phyloP scores from a whole-genome alignment of 176 grass and related monocot species.

The Carex kokanica region DNA sequence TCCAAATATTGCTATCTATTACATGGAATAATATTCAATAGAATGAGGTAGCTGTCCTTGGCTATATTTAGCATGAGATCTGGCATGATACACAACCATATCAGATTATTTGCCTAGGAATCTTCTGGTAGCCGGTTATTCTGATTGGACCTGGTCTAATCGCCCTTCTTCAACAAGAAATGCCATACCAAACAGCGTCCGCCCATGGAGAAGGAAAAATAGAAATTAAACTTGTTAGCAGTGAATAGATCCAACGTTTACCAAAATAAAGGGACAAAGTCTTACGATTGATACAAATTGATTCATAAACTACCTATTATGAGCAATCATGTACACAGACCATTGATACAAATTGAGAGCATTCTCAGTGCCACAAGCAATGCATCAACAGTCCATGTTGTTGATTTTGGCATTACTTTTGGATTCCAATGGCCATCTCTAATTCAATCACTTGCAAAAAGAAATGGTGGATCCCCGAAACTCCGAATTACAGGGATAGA shows the following conservation, averaged over 20 bases:
- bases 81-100: background rate
- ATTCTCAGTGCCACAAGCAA: too few species aligned
- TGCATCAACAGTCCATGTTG: too few species aligned
- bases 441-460: too few species aligned
- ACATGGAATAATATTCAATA: background rate
- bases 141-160: background rate
- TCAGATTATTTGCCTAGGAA: background rate
- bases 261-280: background rate
- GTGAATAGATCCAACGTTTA: slow-evolving; percentile 24
- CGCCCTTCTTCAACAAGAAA: background rate
- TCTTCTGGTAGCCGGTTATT: background rate
- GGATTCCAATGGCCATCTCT: too few species aligned
- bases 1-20: background rate
- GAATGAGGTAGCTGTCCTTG: too few species aligned
- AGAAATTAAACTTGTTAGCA: too few species aligned
- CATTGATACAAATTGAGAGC: background rate
- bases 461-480: too few species aligned
- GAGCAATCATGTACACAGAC: background rate
- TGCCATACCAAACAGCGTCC: too few species aligned
- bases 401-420: too few species aligned
- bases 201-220: too few species aligned
- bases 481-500: too few species aligned
- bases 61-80: too few species aligned
- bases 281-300: background rate
- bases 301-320: background rate